Evolutionary conservation across 1,139 yeast genomes (phyloP).

Genomic region (Pneumocystis canis): DNA sequence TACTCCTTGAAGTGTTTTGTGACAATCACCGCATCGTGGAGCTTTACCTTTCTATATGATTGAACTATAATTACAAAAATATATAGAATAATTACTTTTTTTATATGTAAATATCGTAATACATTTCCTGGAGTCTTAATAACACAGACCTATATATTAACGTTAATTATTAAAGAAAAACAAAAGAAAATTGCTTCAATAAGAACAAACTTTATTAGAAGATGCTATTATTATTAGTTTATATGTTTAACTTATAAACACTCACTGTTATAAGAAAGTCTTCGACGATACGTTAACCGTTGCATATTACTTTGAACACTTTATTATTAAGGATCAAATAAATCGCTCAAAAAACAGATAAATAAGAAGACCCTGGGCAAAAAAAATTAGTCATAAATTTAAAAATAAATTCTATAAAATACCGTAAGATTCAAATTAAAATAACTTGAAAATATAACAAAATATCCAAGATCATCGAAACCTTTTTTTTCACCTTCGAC

Average conservation of each 20-base stretch:
- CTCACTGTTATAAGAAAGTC: slow-evolving; percentile 55
- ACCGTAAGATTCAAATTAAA: too few relatives aligned
- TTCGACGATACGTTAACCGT: slow-evolving; percentile 71
- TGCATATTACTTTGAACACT: slow-evolving; percentile 34
- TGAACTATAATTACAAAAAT: background rate
- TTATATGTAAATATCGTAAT: slow-evolving; percentile 78
- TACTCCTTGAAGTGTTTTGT: slow-evolving; percentile 67
- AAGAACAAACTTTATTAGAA: slow-evolving; percentile 3
- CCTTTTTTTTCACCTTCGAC: too few relatives aligned
- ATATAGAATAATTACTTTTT: background rate
- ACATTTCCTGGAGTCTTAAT: slow-evolving; percentile 99
- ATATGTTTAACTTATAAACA: background rate
- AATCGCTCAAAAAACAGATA: background rate
- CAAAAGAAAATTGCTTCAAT: slow-evolving; percentile 49
- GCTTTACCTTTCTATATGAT: slow-evolving; percentile 87
- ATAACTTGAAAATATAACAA: too few relatives aligned
- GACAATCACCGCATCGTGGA: slow-evolving; percentile 99
- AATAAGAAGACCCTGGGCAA: slow-evolving; percentile 9
- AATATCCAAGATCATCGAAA: too few relatives aligned
- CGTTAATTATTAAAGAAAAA: slow-evolving; percentile 47
- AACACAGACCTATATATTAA: slow-evolving; percentile 97
- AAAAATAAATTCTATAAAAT: too few relatives aligned
- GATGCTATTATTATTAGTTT: background rate
- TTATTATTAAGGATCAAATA: background rate
- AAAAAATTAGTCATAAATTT: too few relatives aligned